Evolutionary conservation across 176 grass and related monocot species (phyloP).

Genomic region (Puya raimondii): DNA sequence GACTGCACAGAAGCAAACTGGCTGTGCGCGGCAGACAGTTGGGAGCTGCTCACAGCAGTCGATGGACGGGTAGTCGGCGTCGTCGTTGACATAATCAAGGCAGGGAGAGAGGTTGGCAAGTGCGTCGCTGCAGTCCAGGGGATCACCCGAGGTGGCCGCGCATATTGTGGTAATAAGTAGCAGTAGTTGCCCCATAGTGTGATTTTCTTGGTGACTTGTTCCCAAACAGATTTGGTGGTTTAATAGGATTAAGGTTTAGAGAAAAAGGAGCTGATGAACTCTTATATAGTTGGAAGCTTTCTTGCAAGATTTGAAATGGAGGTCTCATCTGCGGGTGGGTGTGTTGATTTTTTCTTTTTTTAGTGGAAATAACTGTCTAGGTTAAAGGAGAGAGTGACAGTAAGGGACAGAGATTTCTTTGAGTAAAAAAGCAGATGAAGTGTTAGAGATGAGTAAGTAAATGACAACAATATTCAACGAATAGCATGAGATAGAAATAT

Average conservation of each 20-base stretch:
- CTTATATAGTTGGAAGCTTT: background rate
- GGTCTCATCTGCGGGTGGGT: background rate
- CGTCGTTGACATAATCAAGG: slow-evolving; percentile 25
- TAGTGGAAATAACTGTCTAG: background rate
- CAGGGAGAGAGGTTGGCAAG: slow-evolving; percentile 19
- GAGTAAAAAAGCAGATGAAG: background rate
- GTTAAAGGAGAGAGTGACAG: background rate
- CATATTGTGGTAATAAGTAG: slow-evolving; percentile 15
- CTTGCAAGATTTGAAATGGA: background rate
- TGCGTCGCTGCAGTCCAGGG: slow-evolving; percentile 8
- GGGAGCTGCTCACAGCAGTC: slow-evolving; percentile 19
- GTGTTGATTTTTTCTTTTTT: background rate
- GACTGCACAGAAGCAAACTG: slow-evolving; percentile 16
- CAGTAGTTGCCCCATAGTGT: slow-evolving; percentile 12
- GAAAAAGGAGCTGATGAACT: background rate
- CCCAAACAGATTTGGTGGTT: background rate
- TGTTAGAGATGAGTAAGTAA: background rate
- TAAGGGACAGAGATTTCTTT: background rate
- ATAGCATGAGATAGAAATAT: background rate
- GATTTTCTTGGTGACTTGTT: background rate
- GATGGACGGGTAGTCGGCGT: slow-evolving; percentile 3
- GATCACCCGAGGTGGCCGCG: slow-evolving; percentile 14
- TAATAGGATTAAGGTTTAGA: background rate
- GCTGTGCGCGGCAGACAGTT: slow-evolving; percentile 4
- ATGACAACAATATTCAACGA: background rate